Base-by-base conservation (phyloP, 2,329 filamentous ascomycete genomes). In the Sporothrix brunneoviolacea region DNA sequence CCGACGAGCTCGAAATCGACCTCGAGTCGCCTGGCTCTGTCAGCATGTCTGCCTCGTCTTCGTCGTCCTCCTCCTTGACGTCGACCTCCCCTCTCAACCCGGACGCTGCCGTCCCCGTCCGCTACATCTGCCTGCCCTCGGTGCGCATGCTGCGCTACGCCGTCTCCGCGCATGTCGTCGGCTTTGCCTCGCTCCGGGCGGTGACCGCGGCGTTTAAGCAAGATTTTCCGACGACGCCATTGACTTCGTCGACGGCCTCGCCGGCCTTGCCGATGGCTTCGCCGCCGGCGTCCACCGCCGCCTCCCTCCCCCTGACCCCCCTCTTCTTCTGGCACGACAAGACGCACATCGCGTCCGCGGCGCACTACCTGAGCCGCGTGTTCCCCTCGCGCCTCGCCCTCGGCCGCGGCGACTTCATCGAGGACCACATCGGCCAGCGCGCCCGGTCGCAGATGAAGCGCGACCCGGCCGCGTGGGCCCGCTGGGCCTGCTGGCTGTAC, bases 261-360 rank as follows among this genome's bases (percentile, higher is more conserved):
- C 16, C 41, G 7, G 37, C 33, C 4, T 10, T 44, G n/a, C 22
- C 40, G 3, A 54, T 58, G 0, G 28, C 37, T 13, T 45, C 50
- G 4, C 51, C 42, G 5, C 54, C 57, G 13, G 60, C 15, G 16
- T 18, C 44, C 9, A 13, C 46, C 16, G n/a, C 21, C 10, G 8
- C 9, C n/a, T 9, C 18, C 4, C 54, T 79, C 1, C 72, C 73
- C 0, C 59, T 80, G 36, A 79, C 76, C 1, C 76, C 76, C 0
- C 66, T 80, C 48, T 80, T 78, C 62, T 77, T 79, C 57, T 80
- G 76, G 76, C 75, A 79, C 50, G 76, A 80, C 53, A 80, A 80
- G 56, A 75, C 76, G 0, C 76, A 80, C 50, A 53, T 80, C 3
- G 75, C 71, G 1, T 70, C 68, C 4, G 70, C 67, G 0, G 56